Evolutionary conservation across 495 filamentous ascomycete species (phyloP), one percentile per base, ranked within the genome.

Genomic region (Cladorrhinum samala): DNA sequence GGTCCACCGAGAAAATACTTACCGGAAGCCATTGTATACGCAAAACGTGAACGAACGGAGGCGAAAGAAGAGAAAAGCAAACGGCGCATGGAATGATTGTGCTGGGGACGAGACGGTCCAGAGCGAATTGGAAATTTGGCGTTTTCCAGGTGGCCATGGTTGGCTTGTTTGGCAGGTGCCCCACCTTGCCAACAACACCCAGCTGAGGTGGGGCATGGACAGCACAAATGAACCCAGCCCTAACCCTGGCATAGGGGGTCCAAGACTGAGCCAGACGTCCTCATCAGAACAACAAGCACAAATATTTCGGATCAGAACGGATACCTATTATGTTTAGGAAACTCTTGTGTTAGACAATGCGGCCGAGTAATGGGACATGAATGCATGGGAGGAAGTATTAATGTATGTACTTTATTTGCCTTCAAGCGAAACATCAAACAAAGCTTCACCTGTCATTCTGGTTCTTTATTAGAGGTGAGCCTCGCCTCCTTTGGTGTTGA

Each of bases 11-110:
- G n/a, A n/a, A n/a, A n/a, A 33, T 11, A 67, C 62, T 37, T 66
- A 77, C 74, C 63, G 21, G 72, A 64, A 59, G 74, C 70, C 75
- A 78, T 78, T 57, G 63, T 72, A 59, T 58, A 49, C 24, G 39
- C 38, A 16, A 43, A 57, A 33, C 43, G 49, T 33, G 53, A 50
- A 49, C 57, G 57, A 54, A 60, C 14, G 49, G 50, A 24, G 3
- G 51, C 33, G 46, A 41, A 19, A 2, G 49, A 52, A 40, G 46
- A 21, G 51, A 38, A 1, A 44, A 52, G 21, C 7, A 53, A 48
- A 44, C 25, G 55, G 1, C 46, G 55, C 55, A 62, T 56, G 11
- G 45, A 36, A 38, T n/a, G 51, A 44, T 5, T 50, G 49, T 30
- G 25, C 23, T 50, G 27, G 11, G 23, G 23, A 52, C 25, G 13